phyloP scores from a whole-genome alignment of 2,329 filamentous ascomycete species.

The Microascus cirrosus region DNA sequence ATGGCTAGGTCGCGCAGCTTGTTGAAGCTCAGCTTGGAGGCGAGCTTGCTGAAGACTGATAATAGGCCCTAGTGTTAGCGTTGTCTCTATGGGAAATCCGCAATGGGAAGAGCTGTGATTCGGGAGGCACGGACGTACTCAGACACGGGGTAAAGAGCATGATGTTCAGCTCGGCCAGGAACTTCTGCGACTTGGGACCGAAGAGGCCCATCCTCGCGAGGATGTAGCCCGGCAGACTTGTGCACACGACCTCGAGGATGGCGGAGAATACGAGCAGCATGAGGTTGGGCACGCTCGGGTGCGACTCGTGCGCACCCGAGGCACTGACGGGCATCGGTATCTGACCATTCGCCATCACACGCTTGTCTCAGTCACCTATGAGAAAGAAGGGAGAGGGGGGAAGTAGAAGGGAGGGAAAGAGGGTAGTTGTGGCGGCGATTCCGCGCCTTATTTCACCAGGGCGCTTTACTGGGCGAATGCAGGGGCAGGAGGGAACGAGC shows the following conservation, averaged over 20 bases:
- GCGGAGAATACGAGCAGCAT: constrained; percentile 85
- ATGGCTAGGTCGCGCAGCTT: constrained; percentile 85
- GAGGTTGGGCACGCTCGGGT: constrained; percentile 59
- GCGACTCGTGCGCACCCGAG: constrained; percentile 29
- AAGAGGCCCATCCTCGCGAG: constrained; percentile 86
- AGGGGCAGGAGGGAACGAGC: too few species aligned
- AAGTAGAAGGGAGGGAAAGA: too few species aligned
- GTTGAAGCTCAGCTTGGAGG: constrained; percentile 83
- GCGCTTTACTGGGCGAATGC: too few species aligned
- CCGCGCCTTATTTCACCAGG: too few species aligned
- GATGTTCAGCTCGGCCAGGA: constrained; percentile 91
- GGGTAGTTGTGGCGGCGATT: too few species aligned
- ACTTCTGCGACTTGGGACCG: constrained; percentile 91
- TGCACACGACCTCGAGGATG: constrained; percentile 88
- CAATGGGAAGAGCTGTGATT: not conserved
- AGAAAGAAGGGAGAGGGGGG: too few species aligned
- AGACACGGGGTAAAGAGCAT: constrained; percentile 94
- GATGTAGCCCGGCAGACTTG: constrained; percentile 88
- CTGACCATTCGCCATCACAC: not conserved
- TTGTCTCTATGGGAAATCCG: not conserved
- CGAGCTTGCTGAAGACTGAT: constrained; percentile 87
- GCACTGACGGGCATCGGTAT: not conserved
- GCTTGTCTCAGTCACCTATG: too few species aligned
- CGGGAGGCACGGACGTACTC: constrained; percentile 44
- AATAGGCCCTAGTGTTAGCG: not conserved